Percentiles rank a stretch among this genome's conserved stretches.
Evolutionary conservation across 2,329 filamentous ascomycete genomes (phyloP).

Genomic region (Colletotrichum gigasporum): DNA sequence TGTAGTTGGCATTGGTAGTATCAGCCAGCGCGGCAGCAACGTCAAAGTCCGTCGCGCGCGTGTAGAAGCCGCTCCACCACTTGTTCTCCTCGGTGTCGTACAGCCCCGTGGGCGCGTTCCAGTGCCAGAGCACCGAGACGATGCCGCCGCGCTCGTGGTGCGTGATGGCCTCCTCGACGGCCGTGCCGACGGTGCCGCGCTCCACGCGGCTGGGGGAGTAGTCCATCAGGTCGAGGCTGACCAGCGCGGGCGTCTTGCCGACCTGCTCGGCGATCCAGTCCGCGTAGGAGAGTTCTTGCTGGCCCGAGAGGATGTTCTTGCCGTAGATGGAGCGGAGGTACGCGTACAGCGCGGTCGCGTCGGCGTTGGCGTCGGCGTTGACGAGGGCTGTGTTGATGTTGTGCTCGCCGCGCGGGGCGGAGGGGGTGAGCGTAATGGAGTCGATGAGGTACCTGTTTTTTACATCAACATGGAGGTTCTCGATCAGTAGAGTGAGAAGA

Average conservation of each 20-base stretch:
- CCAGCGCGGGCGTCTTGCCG: conserved; percentile 57
- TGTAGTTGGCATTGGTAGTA: conserved; percentile 56
- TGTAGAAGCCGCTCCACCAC: conserved; percentile 62
- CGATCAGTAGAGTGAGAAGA: too few species aligned
- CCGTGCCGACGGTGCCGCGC: conserved; percentile 48
- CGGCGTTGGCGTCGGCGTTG: conserved; percentile 46
- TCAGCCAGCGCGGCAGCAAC: conserved; percentile 51
- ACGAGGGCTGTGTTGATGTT: conserved; percentile 48
- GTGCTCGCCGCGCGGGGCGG: conserved; percentile 47
- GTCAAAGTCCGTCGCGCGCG: conserved; percentile 57
- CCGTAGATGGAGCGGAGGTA: conserved; percentile 56
- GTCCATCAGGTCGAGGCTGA: conserved; percentile 58
- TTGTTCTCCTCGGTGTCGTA: conserved; percentile 54
- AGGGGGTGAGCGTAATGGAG: conserved; percentile 49
- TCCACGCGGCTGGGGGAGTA: conserved; percentile 57
- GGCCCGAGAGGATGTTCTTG: conserved; percentile 57
- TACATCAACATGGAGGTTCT: background rate
- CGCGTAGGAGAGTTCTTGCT: conserved; percentile 54
- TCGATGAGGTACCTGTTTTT: conserved; percentile 57
- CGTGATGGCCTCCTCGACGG: conserved; percentile 56
- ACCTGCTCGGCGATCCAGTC: conserved; percentile 54
- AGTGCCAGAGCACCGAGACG: conserved; percentile 58
- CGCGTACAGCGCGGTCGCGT: conserved; percentile 48
- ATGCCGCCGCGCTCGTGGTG: conserved; percentile 55
- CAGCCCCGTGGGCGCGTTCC: conserved; percentile 56